A percentile compares a stretch with the other conserved stretches of the same genome.
These are phyloP conservation scores for Truncatella angustata DNA, from an alignment of 2,329 filamentous ascomycete species.

Conservation along the genomic window DNA sequence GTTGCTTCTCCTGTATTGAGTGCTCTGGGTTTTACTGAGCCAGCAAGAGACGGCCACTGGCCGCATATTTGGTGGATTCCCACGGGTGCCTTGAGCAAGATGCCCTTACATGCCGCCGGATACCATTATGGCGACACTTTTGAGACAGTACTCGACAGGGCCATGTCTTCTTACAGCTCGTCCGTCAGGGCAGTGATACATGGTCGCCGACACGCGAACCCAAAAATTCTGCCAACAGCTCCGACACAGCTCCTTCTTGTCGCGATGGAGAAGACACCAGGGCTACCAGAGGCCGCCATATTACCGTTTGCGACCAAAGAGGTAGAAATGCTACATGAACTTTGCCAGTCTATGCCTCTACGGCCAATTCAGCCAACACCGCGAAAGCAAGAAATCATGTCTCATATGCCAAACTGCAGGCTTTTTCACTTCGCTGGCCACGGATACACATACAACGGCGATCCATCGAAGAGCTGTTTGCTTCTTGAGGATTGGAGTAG, in stretches of 20 bases:
- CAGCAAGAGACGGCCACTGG: slow-evolving; percentile 15
- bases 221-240: neutral
- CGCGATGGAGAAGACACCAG: neutral
- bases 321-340: neutral
- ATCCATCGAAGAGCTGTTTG: slow-evolving; percentile 30
- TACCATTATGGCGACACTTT: slow-evolving; percentile 18
- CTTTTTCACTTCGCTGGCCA: slow-evolving; percentile 44
- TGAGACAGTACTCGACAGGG: slow-evolving; percentile 30
- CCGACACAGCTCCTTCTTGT: slow-evolving; percentile 18
- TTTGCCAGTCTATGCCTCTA: neutral
- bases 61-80: slow-evolving; percentile 34
- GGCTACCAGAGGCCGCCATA: no score
- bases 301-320: neutral
- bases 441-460: slow-evolving; percentile 21
- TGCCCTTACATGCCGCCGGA: slow-evolving; percentile 35
- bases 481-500: slow-evolving; percentile 24
- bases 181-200: slow-evolving; percentile 32
- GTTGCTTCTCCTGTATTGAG: slow-evolving; percentile 25
- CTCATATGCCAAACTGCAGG: slow-evolving; percentile 20
- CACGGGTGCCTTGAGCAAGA: slow-evolving; percentile 24
- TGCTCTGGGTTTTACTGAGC: slow-evolving; percentile 20
- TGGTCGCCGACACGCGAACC: slow-evolving; percentile 18
- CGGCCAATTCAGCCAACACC: slow-evolving; percentile 15
- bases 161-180: slow-evolving; percentile 36
- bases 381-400: slow-evolving; percentile 21